Evolutionary conservation across 2,329 filamentous ascomycete species (phyloP), one percentile per base, ranked within the genome.

Genomic region (Colletotrichum viniferum): DNA sequence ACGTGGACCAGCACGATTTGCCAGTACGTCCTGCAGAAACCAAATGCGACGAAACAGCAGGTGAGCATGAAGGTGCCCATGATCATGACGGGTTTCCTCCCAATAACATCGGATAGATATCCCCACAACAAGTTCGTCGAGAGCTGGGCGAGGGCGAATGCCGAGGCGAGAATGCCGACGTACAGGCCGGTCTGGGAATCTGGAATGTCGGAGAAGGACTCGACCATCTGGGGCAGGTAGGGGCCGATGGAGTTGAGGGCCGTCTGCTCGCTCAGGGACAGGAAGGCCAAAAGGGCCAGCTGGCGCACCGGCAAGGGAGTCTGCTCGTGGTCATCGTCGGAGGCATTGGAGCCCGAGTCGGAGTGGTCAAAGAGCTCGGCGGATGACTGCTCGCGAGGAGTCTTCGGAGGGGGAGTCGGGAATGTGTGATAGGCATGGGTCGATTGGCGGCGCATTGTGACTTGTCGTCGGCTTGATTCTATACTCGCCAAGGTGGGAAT

Each of bases 241-340:
- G 97, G 97, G 13, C 94, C 94, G 81, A 99, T 98, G 26, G 96
- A 98, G 84, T 99, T 99, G 81, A 99, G 90, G 1, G 97, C 97
- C 0, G 96, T 98, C 87, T 99, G 97, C 83, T 99, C 97, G 69
- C 95, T 94, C 26, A 99, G 89, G 8, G 96, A 96, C 76, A 99
- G 94, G 78, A 98, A 87, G 2, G 96, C 96, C 38, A 99, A 88
- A 14, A 98, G 91, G 7, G 92, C 90, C 76, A 99, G 93, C 86
- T 98, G 97, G 78, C 89, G 92, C 78, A 92, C 92, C 0, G 97
- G 97, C 21, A 99, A 86, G 0, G 96, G 96, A 3, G 95, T 95
- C 78, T 91, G 89, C 78, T 89, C 85, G 77, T 87, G 78, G n/a
- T 85, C 85, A 58, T 81, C 78, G 14, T 83, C 82, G 48, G 81